Conservation (phyloP, 352 stramenopile species). For the Stramenopiles sp. region DNA sequence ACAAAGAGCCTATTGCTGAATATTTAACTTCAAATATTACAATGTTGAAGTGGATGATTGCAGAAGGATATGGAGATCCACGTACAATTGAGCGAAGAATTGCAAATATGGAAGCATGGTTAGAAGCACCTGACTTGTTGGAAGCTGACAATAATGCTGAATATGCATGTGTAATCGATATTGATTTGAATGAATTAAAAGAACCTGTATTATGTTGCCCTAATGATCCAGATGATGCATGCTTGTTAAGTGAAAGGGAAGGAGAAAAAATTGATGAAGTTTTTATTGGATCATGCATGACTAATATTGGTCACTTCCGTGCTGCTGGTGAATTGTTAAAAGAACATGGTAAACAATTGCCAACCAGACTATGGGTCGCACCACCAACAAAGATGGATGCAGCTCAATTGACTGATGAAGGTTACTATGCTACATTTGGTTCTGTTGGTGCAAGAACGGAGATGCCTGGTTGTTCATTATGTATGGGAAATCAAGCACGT, state of each 20-base stretch:
- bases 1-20: conserved; percentile 55
- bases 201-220: conserved; percentile 52
- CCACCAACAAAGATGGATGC: conserved; percentile 61
- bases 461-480: conserved; percentile 55
- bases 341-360: conserved; percentile 29
- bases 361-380: conserved; percentile 46
- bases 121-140: conserved; percentile 39
- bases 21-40: conserved; percentile 53
- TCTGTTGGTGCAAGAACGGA: conserved; percentile 42
- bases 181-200: conserved; percentile 50
- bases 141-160: conserved; percentile 43
- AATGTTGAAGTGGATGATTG: conserved; percentile 67
- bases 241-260: conserved; percentile 36
- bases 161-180: conserved; percentile 38
- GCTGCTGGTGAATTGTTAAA: conserved; percentile 50
- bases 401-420: conserved; percentile 44
- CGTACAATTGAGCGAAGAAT: conserved; percentile 38
- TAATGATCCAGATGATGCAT: conserved; percentile 53
- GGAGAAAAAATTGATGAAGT: conserved; percentile 54
- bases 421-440: conserved; percentile 56
- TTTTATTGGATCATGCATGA: conserved; percentile 62
- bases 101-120: conserved; percentile 35
- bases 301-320: conserved; percentile 58
- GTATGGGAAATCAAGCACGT: conserved; percentile 60
- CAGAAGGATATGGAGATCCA: conserved; percentile 49